A percentile compares a stretch with the other conserved stretches of the same genome.
These are phyloP conservation scores for Deuterostichococcus epilithicus DNA, from an alignment of 139 green algal species.

Conservation along the genomic window DNA sequence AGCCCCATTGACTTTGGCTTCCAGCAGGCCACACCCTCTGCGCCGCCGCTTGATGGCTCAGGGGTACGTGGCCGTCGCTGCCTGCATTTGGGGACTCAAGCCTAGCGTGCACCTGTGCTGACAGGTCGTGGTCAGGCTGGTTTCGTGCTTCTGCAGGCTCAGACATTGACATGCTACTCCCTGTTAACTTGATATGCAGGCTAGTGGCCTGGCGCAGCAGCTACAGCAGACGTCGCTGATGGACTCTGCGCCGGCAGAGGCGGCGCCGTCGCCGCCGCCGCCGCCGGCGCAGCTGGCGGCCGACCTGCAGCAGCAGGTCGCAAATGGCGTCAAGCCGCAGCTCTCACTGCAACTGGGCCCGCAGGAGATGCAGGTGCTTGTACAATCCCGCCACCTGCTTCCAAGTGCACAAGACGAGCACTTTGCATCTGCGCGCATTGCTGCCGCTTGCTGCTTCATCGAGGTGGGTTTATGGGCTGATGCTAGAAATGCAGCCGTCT, in stretches of 20 bases:
- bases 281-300: neutral
- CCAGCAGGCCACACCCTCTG: neutral
- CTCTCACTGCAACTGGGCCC: conserved; percentile 53
- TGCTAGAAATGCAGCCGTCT: no score
- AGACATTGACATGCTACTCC: no score
- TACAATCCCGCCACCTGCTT: no score
- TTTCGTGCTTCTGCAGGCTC: no score
- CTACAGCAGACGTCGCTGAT: conserved; percentile 9
- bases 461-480: no score
- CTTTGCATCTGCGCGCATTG: no score
- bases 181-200: neutral
- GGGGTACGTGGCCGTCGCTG: neutral
- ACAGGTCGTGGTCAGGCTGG: no score
- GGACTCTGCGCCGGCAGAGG: neutral
- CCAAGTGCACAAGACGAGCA: no score
- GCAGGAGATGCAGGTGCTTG: conserved; percentile 57
- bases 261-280: neutral
- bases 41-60: neutral
- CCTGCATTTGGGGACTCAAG: no score
- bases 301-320: conserved; percentile 27
- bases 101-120: no score
- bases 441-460: no score
- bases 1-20: conserved; percentile 15
- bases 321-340: conserved; percentile 14
- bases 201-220: conserved; percentile 2